Conservation (phyloP, 495 filamentous ascomycete species). For the Talaromyces nanjingensis region DNA sequence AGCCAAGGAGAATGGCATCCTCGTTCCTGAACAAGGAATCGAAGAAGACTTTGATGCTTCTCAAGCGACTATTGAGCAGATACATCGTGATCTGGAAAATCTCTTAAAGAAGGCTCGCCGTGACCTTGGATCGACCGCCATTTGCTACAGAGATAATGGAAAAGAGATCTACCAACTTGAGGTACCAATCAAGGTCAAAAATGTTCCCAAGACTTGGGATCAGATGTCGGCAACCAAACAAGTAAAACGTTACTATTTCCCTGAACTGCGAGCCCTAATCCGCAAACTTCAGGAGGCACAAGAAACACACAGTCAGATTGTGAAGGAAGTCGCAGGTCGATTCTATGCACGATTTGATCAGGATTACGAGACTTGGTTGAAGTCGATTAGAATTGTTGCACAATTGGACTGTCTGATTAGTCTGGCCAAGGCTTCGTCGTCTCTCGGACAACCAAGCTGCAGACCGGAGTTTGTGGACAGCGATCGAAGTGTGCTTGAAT, state of each 20-base stretch:
- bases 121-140: slow-evolving; percentile 57
- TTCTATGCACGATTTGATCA: slow-evolving; percentile 86
- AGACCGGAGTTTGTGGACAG: slow-evolving; percentile 79
- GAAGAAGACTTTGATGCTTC: slow-evolving; percentile 91
- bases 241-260: slow-evolving; percentile 92
- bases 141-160: slow-evolving; percentile 82
- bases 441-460: slow-evolving; percentile 81
- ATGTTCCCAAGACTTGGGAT: slow-evolving; percentile 78
- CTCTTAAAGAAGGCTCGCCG: slow-evolving; percentile 64
- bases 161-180: slow-evolving; percentile 98
- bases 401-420: slow-evolving; percentile 94
- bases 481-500: slow-evolving; percentile 79
- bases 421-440: slow-evolving; percentile 77
- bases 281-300: slow-evolving; percentile 86
- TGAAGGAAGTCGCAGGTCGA: slow-evolving; percentile 74
- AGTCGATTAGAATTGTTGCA: slow-evolving; percentile 76
- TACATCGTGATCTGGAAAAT: slow-evolving; percentile 63
- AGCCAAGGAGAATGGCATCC: slow-evolving; percentile 65
- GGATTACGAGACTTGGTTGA: slow-evolving; percentile 81
- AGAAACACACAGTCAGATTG: slow-evolving; percentile 88
- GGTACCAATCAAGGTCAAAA: slow-evolving; percentile 75
- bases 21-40: slow-evolving; percentile 83
- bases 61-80: slow-evolving; percentile 64
- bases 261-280: slow-evolving; percentile 72
- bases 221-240: slow-evolving; percentile 92